Base-by-base conservation (phyloP, 805 yeast genomes). In the Saccharomycopsis sp. region DNA sequence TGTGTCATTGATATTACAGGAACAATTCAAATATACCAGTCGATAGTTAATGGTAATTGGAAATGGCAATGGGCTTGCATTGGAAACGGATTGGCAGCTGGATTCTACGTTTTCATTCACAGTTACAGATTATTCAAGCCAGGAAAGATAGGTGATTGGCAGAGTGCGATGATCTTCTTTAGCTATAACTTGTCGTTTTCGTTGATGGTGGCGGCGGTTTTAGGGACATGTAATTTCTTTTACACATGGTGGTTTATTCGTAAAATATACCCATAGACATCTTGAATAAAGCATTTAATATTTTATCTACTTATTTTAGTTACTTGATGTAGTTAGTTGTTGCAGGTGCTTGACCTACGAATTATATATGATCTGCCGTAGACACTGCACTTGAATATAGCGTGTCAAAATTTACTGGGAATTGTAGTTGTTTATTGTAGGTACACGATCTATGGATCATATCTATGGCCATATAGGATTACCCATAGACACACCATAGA, bases 51-150 rank as follows among this genome's bases (percentile, higher is more conserved):
- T 19, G 72, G 72, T 17, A 65, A 68, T 51, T 68, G 72, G 71
- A 66, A 64, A 51, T 69, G 72, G 72, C 64, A 63, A 5, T 68
- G 71, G 71, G 59, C 62, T 22, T 58, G 66, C 1, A 63, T 69
- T 62, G 35, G 63, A 8, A 64, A 64, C 56, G 72, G 71, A 2
- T 53, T 62, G 3, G 60, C 68, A n/a, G 58, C 68, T 19, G 72
- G 70, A 20, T 22, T 64, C 3, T 68, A 63, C 54, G 54, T 67
- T 0, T 69, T 69, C 53, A 22, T 57, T 1, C 68, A 69, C 59
- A 60, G 70, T 0, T 62, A 67, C 54, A 63, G 68, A 44, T 49
- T 69, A 15, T 67, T 70, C 14, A 64, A 64, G 1, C 57, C 60
- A 35, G 59, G 63, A 56, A 65, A 59, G 25, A 69, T 69, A 60